Evolutionary conservation across 768 basidiomycete species (phyloP).

Genomic region (Ramaria sp.): DNA sequence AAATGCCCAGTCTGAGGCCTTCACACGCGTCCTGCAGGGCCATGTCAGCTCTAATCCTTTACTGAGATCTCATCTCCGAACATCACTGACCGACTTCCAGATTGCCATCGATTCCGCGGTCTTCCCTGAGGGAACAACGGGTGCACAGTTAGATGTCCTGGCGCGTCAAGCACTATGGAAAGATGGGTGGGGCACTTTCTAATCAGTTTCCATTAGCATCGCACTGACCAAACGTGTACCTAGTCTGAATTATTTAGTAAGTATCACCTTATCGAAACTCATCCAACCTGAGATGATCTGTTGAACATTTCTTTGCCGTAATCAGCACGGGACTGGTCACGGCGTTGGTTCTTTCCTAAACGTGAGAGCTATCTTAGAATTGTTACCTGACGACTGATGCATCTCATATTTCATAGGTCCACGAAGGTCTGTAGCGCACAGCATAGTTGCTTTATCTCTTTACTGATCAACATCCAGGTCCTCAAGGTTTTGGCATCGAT

Average conservation of each 20-base stretch:
- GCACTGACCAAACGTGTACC: background rate
- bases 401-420: slow-evolving; percentile 35
- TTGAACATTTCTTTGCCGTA: background rate
- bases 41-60: slow-evolving; percentile 52
- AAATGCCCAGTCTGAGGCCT: slow-evolving; percentile 81
- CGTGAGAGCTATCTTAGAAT: slow-evolving; percentile 13
- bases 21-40: slow-evolving; percentile 90
- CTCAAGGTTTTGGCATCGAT: slow-evolving; percentile 62
- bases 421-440: slow-evolving; percentile 37
- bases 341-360: slow-evolving; percentile 76
- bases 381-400: background rate
- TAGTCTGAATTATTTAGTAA: slow-evolving; percentile 56
- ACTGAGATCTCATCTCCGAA: slow-evolving; percentile 11
- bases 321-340: slow-evolving; percentile 83
- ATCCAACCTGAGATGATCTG: background rate
- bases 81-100: slow-evolving; percentile 25
- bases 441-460: background rate
- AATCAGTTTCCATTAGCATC: background rate
- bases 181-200: slow-evolving; percentile 35
- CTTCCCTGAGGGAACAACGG: slow-evolving; percentile 86
- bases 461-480: slow-evolving; percentile 23
- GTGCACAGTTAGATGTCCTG: slow-evolving; percentile 73
- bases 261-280: slow-evolving; percentile 16
- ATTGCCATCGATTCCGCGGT: slow-evolving; percentile 86
- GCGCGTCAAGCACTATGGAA: slow-evolving; percentile 85